phyloP scores from a whole-genome alignment of 2,329 filamentous ascomycete genomes.

The Paraconiothyrium sp. region DNA sequence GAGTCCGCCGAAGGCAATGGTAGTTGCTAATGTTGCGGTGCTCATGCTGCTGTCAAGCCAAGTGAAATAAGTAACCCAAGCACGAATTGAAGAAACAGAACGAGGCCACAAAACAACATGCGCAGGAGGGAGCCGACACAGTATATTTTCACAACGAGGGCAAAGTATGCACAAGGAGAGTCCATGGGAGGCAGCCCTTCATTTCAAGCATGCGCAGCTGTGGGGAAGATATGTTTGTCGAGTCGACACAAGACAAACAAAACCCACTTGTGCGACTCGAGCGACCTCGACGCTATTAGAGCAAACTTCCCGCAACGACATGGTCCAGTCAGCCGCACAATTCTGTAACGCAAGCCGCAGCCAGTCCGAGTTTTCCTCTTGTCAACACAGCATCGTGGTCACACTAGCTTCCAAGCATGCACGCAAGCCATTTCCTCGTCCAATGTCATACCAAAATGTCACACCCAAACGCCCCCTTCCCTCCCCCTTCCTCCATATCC shows the following conservation, averaged over 20 bases:
- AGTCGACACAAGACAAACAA: constrained; percentile 18
- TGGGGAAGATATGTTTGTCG: constrained; percentile 16
- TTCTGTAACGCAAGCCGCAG: not conserved
- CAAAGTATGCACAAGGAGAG: too few relatives aligned
- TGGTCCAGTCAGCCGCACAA: not conserved
- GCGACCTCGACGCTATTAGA: not conserved
- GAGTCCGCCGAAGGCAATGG: constrained; percentile 30
- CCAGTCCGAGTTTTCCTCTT: not conserved
- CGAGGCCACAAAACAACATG: not conserved
- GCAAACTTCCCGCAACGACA: constrained; percentile 8
- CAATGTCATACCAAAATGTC: too few relatives aligned
- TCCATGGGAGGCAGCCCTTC: not conserved
- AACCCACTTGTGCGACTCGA: constrained; percentile 6
- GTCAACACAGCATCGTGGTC: too few relatives aligned
- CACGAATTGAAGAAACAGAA: not conserved
- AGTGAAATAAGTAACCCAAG: too few relatives aligned
- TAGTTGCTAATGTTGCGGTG: constrained; percentile 26
- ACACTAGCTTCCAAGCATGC: too few relatives aligned
- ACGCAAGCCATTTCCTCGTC: too few relatives aligned
- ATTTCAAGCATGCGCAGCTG: not conserved
- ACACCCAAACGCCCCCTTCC: too few relatives aligned
- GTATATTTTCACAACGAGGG: too few relatives aligned
- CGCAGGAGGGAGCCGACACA: not conserved
- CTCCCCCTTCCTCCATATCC: too few relatives aligned
- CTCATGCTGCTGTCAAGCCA: constrained; percentile 20